Base-by-base conservation (phyloP, 2,329 filamentous ascomycete species). In the Byssoonygena ceratinophila region DNA sequence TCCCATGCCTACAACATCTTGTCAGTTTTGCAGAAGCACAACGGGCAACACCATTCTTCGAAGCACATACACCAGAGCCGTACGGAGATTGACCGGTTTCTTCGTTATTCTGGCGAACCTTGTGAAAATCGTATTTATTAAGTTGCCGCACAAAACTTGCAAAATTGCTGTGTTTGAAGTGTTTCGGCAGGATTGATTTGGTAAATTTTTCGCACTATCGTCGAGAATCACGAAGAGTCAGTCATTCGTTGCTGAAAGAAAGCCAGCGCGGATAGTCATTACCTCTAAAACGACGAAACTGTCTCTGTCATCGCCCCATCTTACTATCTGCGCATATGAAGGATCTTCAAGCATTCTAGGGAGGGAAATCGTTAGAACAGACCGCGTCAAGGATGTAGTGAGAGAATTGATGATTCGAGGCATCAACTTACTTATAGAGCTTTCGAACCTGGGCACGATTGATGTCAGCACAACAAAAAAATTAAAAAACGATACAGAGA, bases 161-260 rank as follows among this genome's bases (percentile, higher is more conserved):
- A 73, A 96, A 96, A 68, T 96, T 96, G 78, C 88, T 94, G 72
- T 97, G 92, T 71, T 98, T 98, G 76, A 98, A 98, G 64, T 97
- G 89, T 67, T 97, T 96, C 1, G 92, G 92, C 14, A 98, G 80
- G 61, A 98, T 94, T 36, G 87, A 85, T 68, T 96, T 95, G 20
- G 92, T 97, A 65, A 98, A 98, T 69, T 94, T 95, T 68, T 97
- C 91, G 69, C 94, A 94, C 91, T 96, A 67, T 23, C 54, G 4
- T 11, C 23, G 16, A 43, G 27, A 23, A 32, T 20, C 18, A 25
- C 20, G 2, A 27, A 16, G 6, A 6, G 27, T 37, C 36, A 53
- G 36, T 40, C 9, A 14, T 20, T 6, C 32, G n/a, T n/a, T 22
- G 3, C 6, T 31, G 8, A 31, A 20, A 39, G 29, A 43, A 18